A percentile compares a stretch with the other conserved stretches of the same genome.
Conservation (phyloP, 2,329 filamentous ascomycete genomes). For the Calonectria multiphialidica region DNA sequence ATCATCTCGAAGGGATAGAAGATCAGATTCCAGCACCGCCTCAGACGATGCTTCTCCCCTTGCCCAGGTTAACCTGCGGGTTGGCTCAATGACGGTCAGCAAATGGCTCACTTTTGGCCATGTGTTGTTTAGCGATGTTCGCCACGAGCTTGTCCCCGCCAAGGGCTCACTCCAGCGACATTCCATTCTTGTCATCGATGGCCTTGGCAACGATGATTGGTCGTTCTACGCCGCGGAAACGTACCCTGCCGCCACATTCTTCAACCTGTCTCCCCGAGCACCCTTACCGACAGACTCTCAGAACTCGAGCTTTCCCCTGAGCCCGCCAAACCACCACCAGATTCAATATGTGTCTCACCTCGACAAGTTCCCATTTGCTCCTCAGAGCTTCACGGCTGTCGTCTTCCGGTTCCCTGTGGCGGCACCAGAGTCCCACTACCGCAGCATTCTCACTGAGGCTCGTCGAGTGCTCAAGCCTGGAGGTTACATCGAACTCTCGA, state of each 20-base stretch:
- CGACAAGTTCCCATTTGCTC: conserved; percentile 79
- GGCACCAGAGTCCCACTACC: conserved; percentile 75
- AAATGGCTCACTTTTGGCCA: conserved; percentile 90
- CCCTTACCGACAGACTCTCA: conserved; percentile 61
- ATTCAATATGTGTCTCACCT: conserved; percentile 74
- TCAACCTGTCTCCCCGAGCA: conserved; percentile 76
- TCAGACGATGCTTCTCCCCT: conserved; percentile 72
- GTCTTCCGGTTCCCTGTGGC: conserved; percentile 83
- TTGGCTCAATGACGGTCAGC: conserved; percentile 86
- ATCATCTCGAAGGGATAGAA: conserved; percentile 50
- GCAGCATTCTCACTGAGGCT: conserved; percentile 79
- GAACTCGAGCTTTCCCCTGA: conserved; percentile 62
- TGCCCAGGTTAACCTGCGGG: conserved; percentile 80
- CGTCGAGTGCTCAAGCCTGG: conserved; percentile 83
- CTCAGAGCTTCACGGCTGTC: conserved; percentile 80
- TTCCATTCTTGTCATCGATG: conserved; percentile 82
- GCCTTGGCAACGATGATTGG: conserved; percentile 90
- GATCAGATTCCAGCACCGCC: conserved; percentile 60
- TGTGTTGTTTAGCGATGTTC: conserved; percentile 83
- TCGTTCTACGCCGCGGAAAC: conserved; percentile 88
- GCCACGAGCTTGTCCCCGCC: conserved; percentile 73
- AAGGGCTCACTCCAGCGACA: conserved; percentile 57
- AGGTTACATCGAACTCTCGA: conserved; percentile 82
- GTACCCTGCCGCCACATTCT: conserved; percentile 80
- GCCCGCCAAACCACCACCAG: conserved; percentile 80